Conservation (phyloP, 2,329 filamentous ascomycete genomes). For the Trematosphaeria pertusa region DNA sequence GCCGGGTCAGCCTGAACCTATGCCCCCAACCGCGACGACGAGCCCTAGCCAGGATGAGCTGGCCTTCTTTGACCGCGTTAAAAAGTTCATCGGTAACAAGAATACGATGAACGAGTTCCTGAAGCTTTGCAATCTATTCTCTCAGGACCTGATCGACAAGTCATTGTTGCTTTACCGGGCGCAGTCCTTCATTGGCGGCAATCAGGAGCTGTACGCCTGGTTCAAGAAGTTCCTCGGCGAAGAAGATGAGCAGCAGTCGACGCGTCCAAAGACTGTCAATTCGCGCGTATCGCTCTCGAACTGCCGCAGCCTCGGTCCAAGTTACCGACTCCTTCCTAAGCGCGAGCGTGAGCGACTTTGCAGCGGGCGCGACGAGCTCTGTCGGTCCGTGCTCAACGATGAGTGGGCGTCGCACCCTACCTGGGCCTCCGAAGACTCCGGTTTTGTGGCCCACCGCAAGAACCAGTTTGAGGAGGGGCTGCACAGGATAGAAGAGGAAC, state of each 20-base stretch:
- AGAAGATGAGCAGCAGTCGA: constrained; percentile 63
- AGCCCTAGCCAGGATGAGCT: constrained; percentile 86
- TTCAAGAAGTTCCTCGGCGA: constrained; percentile 86
- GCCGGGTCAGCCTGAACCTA: constrained; percentile 84
- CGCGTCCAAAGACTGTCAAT: constrained; percentile 69
- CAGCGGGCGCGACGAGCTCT: constrained; percentile 93
- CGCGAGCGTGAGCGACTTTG: constrained; percentile 89
- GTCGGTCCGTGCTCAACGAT: constrained; percentile 91
- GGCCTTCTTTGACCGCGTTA: constrained; percentile 92
- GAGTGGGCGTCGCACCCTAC: constrained; percentile 99
- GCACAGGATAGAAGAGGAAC: constrained; percentile 95
- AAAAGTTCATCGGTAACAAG: constrained; percentile 94
- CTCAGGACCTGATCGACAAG: constrained; percentile 88
- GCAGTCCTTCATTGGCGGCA: constrained; percentile 83
- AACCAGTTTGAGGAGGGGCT: constrained; percentile 94
- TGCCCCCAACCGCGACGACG: constrained; percentile 75
- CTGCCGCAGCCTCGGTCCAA: constrained; percentile 93
- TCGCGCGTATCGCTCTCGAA: constrained; percentile 93
- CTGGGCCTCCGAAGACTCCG: constrained; percentile 97
- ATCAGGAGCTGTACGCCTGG: constrained; percentile 85
- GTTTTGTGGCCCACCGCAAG: constrained; percentile 97
- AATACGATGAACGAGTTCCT: constrained; percentile 94
- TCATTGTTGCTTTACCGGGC: constrained; percentile 83
- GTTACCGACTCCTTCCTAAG: constrained; percentile 90
- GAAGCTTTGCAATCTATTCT: constrained; percentile 95